Percentiles rank a stretch among this genome's conserved stretches.
These are phyloP conservation scores for Penicillium riverlandense DNA, from an alignment of 495 filamentous ascomycete genomes.

Conservation along the genomic window DNA sequence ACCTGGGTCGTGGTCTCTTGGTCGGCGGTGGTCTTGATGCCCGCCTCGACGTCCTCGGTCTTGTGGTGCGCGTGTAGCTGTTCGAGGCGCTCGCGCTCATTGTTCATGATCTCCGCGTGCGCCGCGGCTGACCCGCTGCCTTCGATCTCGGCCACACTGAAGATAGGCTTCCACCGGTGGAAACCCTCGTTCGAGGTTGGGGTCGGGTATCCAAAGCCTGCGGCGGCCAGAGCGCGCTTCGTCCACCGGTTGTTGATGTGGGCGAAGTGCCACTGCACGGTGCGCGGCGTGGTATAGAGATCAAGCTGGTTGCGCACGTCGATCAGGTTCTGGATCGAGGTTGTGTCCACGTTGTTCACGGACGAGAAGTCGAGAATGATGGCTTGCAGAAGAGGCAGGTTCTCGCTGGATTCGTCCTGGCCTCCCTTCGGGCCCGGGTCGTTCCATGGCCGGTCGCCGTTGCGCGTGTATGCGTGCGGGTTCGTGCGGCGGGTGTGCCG, in stretches of 20 bases:
- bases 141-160: conserved; percentile 85
- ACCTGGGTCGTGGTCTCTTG: conserved; percentile 17
- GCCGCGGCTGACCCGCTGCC: conserved; percentile 61
- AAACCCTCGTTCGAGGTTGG: conserved; percentile 49
- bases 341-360: conserved; percentile 94
- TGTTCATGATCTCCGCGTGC: conserved; percentile 49
- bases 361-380: conserved; percentile 93
- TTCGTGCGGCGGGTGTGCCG: conserved; percentile 71
- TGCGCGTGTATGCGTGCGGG: conserved; percentile 49
- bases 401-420: conserved; percentile 33
- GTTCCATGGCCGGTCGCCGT: conserved; percentile 93
- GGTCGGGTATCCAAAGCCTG: conserved; percentile 86
- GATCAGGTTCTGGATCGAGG: conserved; percentile 89
- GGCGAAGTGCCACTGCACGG: conserved; percentile 94
- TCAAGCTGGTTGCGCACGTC: conserved; percentile 98
- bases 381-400: conserved; percentile 74
- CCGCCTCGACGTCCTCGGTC: conserved; percentile 34
- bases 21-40: conserved; percentile 25
- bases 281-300: conserved; percentile 71
- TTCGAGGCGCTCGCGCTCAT: conserved; percentile 46
- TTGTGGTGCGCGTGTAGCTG: conserved; percentile 13
- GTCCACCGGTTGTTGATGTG: conserved; percentile 97
- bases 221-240: conserved; percentile 85
- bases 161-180: conserved; percentile 89
- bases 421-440: conserved; percentile 73